Base-by-base conservation (phyloP, 2,329 filamentous ascomycete species). In the Fusarium mangiferae region DNA sequence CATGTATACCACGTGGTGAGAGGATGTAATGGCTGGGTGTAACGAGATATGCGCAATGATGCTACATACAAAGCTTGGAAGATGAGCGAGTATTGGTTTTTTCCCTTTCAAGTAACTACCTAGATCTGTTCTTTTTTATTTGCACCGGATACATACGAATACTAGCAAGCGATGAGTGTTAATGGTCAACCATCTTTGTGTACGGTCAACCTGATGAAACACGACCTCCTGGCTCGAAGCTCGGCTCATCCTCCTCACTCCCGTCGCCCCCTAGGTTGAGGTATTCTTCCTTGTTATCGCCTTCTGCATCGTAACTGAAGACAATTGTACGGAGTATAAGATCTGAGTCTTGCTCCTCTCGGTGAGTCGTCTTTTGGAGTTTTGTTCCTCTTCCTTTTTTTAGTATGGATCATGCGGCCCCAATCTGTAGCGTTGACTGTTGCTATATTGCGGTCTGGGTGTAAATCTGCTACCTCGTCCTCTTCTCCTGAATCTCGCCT, bases 31-130 rank as follows among this genome's bases (percentile, higher is more conserved):
- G 30, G 35, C 35, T 46, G 56, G 58, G 44, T 44, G 24, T 78
- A 76, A 78, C 68, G 76, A 78, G 74, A 77, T 54, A 78, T 73
- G 74, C 44, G 74, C 70, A 54, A 77, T 56, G 75, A 78, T 56
- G 77, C 62, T 73, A 74, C 49, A 68, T 55, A 68, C 63, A 62
- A 63, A 51, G 49, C 36, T 24, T 30, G 26, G 55, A 52, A 57
- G 57, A 60, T 54, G 45, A 41, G 46, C 62, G 54, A 71, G 67
- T 64, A 62, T 41, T 46, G 65, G 58, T 45, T 17, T 63, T 63
- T 35, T 57, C 36, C 33, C 49, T 52, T 52, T 68, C 54, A n/a
- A 51, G 48, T 62, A 63, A 28, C 51, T 56, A 56, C 20, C 28
- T 51, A 49, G 45, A 48, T 63, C 54, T 41, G 36, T 56, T 64